Base-by-base conservation (phyloP, 2,329 filamentous ascomycete species). In the Cercospora janseana region DNA sequence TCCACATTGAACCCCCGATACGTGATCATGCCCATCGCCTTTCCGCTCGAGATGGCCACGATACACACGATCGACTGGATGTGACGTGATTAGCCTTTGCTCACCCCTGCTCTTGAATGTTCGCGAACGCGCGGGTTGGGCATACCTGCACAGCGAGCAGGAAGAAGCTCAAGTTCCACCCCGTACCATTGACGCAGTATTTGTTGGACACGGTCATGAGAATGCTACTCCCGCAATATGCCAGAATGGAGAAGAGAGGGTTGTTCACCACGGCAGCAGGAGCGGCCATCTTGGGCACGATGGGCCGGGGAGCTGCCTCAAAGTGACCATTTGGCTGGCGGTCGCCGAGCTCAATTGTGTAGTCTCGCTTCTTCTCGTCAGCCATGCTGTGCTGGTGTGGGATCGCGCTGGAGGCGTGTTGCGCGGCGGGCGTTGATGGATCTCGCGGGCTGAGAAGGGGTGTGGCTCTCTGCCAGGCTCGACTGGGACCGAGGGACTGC, bases 181-280 rank as follows among this genome's bases (percentile, higher is more conserved):
- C 81, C 44, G 80, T 79, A 54, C 93, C 93, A 6, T 89, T 96
- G 38, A 98, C 82, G 56, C 96, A 91, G 70, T 94, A 98, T 79
- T 98, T 98, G 76, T 98, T 98, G 70, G 94, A 93, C n/a, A 96
- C 88, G 6, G 93, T 98, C 93, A 98, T 98, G 70, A 92, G 81
- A 68, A 98, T 98, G n/a, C 91, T 96, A 46, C 92, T 88, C 64
- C 87, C 77, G 72, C 93, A 98, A 77, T 98, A 98, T 41, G 88
- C 83, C 59, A 95, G 68, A 63, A 98, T 87, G 16, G 92, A 90
- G 40, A 93, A 69, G 37, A 81, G 75, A 12, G 90, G 88, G 70
- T 83, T 93, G 72, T 90, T 72, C 64, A 67, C 55, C 65, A 57
- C 69, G 66, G 46, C 69, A 67, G 47, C 70, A 65, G 69, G 66